Evolutionary conservation across 768 basidiomycete species (phyloP).

Genomic region (Kwoniella sp.): DNA sequence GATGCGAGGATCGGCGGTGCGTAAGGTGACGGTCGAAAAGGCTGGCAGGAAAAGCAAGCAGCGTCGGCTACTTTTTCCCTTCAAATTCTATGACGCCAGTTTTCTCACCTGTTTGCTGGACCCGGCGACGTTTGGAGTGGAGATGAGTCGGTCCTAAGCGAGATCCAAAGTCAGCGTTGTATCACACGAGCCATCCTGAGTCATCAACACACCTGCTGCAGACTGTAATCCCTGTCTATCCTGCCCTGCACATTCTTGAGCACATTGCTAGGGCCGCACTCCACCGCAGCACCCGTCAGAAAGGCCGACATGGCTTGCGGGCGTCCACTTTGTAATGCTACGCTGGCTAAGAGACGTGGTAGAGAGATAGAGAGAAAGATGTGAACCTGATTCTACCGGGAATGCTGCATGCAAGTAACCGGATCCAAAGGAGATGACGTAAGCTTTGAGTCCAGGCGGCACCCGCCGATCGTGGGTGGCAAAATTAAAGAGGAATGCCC

Average conservation of each 20-base stretch:
- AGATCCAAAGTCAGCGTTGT: neutral
- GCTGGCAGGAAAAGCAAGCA: conserved; percentile 1
- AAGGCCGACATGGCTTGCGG: conserved; percentile 26
- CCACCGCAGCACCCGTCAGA: conserved; percentile 29
- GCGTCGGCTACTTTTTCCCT: too few relatives aligned
- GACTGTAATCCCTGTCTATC: conserved; percentile 28
- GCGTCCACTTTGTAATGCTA: neutral
- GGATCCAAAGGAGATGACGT: too few relatives aligned
- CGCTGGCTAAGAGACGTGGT: too few relatives aligned
- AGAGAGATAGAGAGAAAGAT: too few relatives aligned
- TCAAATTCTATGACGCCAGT: too few relatives aligned
- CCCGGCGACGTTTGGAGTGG: conserved; percentile 28
- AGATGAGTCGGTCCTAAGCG: conserved; percentile 30
- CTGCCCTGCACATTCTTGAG: conserved; percentile 34
- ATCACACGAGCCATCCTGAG: neutral
- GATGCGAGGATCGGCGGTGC: neutral
- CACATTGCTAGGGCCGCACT: conserved; percentile 37
- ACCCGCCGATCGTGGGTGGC: neutral
- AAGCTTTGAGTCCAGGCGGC: too few relatives aligned
- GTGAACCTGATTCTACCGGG: too few relatives aligned
- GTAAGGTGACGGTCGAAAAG: conserved; percentile 6
- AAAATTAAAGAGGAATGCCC: neutral
- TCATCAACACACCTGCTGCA: conserved; percentile 36
- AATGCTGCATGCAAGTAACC: too few relatives aligned
- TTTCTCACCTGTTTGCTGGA: conserved; percentile 28